phyloP scores from a whole-genome alignment of 345 rosid genomes.

The Salix caprea region DNA sequence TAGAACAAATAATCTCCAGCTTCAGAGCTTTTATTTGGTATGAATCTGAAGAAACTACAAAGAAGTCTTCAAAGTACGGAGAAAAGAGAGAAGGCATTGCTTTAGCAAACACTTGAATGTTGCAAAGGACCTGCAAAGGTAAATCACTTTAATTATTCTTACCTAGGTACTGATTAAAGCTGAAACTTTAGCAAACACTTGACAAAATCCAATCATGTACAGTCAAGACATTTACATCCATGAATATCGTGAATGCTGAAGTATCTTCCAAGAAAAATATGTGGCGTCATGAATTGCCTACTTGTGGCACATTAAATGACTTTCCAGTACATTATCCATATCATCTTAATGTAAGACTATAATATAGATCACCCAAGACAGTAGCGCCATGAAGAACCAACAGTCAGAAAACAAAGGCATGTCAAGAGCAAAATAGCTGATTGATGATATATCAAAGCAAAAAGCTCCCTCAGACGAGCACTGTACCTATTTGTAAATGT shows the following conservation, averaged over 20 bases:
- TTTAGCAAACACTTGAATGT: constrained; percentile 80
- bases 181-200: neutral
- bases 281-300: neutral
- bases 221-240: neutral
- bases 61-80: constrained; percentile 70
- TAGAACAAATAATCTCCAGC: constrained; percentile 83
- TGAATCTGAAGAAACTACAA: constrained; percentile 66
- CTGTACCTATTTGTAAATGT: neutral
- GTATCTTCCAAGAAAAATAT: neutral
- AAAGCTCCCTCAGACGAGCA: neutral
- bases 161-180: neutral
- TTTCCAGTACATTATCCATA: neutral
- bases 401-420: neutral
- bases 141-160: neutral
- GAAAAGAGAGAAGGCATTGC: constrained; percentile 79
- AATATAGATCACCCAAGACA: neutral
- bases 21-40: constrained; percentile 79
- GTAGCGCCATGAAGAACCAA: neutral
- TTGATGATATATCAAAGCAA: neutral
- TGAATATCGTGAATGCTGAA: neutral
- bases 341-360: neutral
- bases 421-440: neutral
- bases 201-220: neutral
- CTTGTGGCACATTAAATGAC: neutral
- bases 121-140: constrained; percentile 74